These are phyloP conservation scores for Rhynchosporium secalis DNA, from an alignment of 2,329 filamentous ascomycete genomes.

Conservation along the genomic window DNA sequence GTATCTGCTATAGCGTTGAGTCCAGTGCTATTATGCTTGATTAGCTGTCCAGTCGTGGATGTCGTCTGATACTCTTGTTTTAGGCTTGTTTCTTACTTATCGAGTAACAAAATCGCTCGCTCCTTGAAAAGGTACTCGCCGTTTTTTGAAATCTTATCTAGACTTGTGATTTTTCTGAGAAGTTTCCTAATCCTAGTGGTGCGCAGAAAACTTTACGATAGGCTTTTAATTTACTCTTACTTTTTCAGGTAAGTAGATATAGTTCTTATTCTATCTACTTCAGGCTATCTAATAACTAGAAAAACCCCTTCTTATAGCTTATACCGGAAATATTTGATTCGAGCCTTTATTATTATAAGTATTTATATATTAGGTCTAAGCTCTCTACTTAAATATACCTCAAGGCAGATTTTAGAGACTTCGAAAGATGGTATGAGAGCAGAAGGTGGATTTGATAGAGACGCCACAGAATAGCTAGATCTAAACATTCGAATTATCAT, in stretches of 20 bases:
- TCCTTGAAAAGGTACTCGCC: slow-evolving; percentile 10
- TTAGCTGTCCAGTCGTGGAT: background rate
- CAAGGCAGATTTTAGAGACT: slow-evolving; percentile 3
- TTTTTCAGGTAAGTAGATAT: slow-evolving; percentile 13
- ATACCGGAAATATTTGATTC: slow-evolving; percentile 9
- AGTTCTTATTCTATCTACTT: slow-evolving; percentile 9
- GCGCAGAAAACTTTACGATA: background rate
- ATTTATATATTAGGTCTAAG: background rate
- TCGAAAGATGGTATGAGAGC: slow-evolving; percentile 7
- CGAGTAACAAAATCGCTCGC: slow-evolving; percentile 2
- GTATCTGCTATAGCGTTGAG: background rate
- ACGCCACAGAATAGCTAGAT: slow-evolving; percentile 10
- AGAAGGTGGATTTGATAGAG: slow-evolving; percentile 12
- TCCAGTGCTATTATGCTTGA: background rate
- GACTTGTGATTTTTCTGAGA: slow-evolving; percentile 14
- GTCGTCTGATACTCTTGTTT: slow-evolving; percentile 4
- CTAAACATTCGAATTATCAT: slow-evolving; percentile 7
- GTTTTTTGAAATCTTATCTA: slow-evolving; percentile 11
- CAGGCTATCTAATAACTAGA: background rate
- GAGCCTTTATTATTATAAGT: background rate
- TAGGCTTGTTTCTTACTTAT: slow-evolving; percentile 9
- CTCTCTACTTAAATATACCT: background rate
- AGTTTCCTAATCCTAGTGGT: slow-evolving; percentile 5
- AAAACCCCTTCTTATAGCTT: slow-evolving; percentile 13
- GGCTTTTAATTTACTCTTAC: slow-evolving; percentile 6